phyloP scores from a whole-genome alignment of 2,329 filamentous ascomycete species.

The Beauveria scarabaeidicola region DNA sequence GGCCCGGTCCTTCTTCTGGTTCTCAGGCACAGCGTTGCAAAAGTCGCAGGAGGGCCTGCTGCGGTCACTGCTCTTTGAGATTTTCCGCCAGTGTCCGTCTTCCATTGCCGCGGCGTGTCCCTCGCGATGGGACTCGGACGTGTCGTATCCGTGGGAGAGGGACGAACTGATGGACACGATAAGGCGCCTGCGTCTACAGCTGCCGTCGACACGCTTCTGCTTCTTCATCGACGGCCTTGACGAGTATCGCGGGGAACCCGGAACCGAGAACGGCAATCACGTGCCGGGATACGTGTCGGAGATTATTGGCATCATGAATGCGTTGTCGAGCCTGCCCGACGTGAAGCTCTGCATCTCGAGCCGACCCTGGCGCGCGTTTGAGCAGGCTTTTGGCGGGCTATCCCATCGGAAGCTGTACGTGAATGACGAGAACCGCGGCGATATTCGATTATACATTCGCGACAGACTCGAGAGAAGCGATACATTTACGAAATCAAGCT shows the following conservation, averaged over 20 bases:
- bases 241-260: conserved; percentile 15
- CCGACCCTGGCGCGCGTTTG: conserved; percentile 17
- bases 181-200: neutral
- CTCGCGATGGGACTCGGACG: neutral
- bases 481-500: neutral
- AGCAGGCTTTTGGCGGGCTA: neutral
- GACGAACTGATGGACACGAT: neutral
- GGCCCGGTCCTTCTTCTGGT: conserved; percentile 29
- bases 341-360: conserved; percentile 25
- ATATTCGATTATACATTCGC: conserved; percentile 5
- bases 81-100: conserved; percentile 15
- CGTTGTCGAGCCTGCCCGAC: neutral
- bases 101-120: conserved; percentile 11
- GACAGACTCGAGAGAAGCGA: neutral
- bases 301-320: conserved; percentile 7
- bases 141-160: neutral
- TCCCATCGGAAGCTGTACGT: neutral
- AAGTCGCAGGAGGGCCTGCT: conserved; percentile 27
- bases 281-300: neutral
- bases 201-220: conserved; percentile 9
- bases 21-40: conserved; percentile 22
- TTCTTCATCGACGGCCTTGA: conserved; percentile 21
- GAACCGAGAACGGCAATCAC: neutral
- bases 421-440: neutral
- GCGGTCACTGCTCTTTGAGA: conserved; percentile 23